Base-by-base conservation (phyloP, 352 stramenopile species). In the Globisporangium camurandrum region DNA sequence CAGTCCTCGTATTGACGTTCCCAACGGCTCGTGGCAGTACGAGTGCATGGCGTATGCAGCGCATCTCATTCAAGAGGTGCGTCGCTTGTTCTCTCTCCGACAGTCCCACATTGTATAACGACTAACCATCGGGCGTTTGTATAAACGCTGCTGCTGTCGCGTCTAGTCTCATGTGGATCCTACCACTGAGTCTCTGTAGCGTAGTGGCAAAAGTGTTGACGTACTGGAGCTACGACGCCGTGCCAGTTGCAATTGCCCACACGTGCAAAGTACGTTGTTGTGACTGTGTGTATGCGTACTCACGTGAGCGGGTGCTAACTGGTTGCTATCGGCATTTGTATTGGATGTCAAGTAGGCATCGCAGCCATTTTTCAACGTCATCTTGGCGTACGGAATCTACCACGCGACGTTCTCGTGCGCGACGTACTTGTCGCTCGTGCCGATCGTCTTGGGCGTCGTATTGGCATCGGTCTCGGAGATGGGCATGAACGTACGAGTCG, bases 151-250 rank as follows among this genome's bases (percentile, higher is more conserved):
- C n/a, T 16, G 20, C 26, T 16, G 56, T 46, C n/a, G 47, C 0
- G 22, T 24, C 4, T 30, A 88, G 67, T 23, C 71, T 92, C 42
- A 22, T 89, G 51, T 87, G 66, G 71, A 86, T 93, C 56, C 42
- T 87, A 31, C 83, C 83, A 30, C 64, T 93, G 42, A 92, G 80
- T 62, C 58, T 93, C 40, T 86, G 84, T 47, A 79, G 80, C 4
- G 75, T 93, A n/a, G 60, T 87, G 40, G 66, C 67, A 54, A 93
- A 92, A 54, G 77, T 82, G 51, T 54, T 93, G 17, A 93, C 83
- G 28, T 93, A 93, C 64, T 93, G 83, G 83, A 93, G 83, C 63
- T 93, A 93, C 59, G 79, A 87, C 53, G 80, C 66, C 27, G 80
- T 93, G 40, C 83, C 83, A 4, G 74, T 93, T 9, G 81, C 83